Evolutionary conservation across 805 yeast genomes (phyloP).

Genomic region (Saccharomycopsis javanensis): DNA sequence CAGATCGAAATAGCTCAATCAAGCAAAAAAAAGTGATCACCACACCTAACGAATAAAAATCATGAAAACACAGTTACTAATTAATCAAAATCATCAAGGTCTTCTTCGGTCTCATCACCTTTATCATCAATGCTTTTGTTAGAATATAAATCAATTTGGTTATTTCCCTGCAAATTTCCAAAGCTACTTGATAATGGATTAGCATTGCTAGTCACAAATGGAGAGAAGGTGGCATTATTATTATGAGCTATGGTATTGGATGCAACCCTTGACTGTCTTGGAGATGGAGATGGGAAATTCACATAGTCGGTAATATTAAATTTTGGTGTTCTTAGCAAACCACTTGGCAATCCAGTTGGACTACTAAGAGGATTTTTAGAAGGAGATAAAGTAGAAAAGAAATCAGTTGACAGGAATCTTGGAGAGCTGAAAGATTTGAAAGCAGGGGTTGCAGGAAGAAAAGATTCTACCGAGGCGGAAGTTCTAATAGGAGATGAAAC

Average conservation of each 20-base stretch:
- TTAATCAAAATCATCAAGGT: conserved; percentile 12
- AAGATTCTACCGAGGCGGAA: conserved; percentile 5
- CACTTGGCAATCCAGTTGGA: conserved; percentile 14
- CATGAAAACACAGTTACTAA: too few relatives aligned
- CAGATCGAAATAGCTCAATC: not conserved
- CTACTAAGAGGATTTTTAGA: conserved; percentile 1
- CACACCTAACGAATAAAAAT: not conserved
- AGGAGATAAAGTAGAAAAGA: conserved; percentile 1
- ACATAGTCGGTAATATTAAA: conserved; percentile 80
- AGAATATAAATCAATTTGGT: conserved; percentile 2
- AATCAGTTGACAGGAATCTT: not conserved
- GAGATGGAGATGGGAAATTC: conserved; percentile 68
- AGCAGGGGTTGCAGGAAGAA: conserved; percentile 14
- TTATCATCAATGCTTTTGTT: conserved; percentile 18
- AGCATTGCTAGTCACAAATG: not conserved
- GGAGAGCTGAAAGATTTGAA: conserved; percentile 16
- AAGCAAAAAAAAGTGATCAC: not conserved
- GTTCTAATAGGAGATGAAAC: conserved; percentile 15
- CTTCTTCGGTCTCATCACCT: conserved; percentile 23
- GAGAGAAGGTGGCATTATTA: conserved; percentile 1
- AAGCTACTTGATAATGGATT: not conserved
- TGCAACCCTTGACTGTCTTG: conserved; percentile 21
- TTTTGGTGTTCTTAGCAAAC: conserved; percentile 41
- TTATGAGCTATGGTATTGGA: not conserved
- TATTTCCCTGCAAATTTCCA: conserved; percentile 2